Base-by-base conservation (phyloP, 768 basidiomycete species). In the Lactifluus pinguis region DNA sequence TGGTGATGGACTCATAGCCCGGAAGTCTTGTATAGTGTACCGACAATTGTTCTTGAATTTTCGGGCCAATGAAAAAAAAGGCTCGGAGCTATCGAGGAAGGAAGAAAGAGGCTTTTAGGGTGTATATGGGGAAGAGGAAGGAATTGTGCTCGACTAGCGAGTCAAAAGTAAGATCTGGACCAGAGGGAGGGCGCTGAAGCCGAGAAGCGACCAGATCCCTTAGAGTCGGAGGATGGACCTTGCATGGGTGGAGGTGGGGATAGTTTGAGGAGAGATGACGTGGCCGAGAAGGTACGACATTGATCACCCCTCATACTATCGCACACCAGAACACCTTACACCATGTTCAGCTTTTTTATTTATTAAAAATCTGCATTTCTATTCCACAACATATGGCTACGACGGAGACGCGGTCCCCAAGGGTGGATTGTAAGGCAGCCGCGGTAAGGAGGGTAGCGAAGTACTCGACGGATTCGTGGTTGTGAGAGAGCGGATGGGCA, bases 111-210 rank as follows among this genome's bases (percentile, higher is more conserved):
- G 76, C 68, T 83, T 87, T 32, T n/a, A n/a, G 87, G 39, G 87
- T 89, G 69, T 90, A 84, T 14, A 91, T 82, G 47, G 88, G 86
- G 76, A 87, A 91, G 67, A 91, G 79, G 72, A 88, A 89, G 38
- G 80, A 82, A 69, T 89, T 90, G 56, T 78, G 75, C 55, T 79
- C 74, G 65, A 85, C 72, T 48, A 91, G 80, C 39, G 72, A 74
- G 55, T 81, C 79, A 69, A 90, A 90, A 48, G 82, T 76, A 69
- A 79, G 72, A 64, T 85, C 81, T 47, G 80, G 69, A 47, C 83
- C 80, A 69, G 89, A 55, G 88, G 87, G 51, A 88, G 77, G 41
- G 64, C 68, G 52, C 60, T 67, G 68, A 65, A 65, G 61, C 65
- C 63, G 32, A 67, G 51, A 61, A 66, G 54, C 60, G 59, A 51